phyloP scores from a whole-genome alignment of 2,329 filamentous ascomycete species.

The Macrophomina phaseolina region DNA sequence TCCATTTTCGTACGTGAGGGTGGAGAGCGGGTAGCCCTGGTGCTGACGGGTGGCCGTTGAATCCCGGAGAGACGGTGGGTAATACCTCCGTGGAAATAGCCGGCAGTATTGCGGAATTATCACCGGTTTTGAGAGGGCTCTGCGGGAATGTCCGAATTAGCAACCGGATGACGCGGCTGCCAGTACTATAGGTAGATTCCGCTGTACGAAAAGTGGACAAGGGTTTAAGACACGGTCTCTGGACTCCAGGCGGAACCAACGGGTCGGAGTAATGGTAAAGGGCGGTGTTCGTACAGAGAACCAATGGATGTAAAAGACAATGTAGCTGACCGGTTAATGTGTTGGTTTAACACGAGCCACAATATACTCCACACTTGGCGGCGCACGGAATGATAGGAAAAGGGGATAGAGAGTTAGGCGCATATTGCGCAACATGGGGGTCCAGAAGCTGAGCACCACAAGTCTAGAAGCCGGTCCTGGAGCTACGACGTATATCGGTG shows the following conservation, averaged over 20 bases:
- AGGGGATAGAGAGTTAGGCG: slow-evolving; percentile 5
- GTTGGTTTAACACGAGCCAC: neutral
- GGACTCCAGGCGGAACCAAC: neutral
- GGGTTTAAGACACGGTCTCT: neutral
- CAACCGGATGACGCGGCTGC: slow-evolving; percentile 19
- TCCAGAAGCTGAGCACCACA: slow-evolving; percentile 4
- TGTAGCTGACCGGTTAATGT: neutral
- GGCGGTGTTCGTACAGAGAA: neutral
- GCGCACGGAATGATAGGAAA: neutral
- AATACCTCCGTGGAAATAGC: neutral
- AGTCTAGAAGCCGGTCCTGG: neutral
- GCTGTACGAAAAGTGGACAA: neutral
- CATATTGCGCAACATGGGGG: slow-evolving; percentile 10
- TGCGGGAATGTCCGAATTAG: neutral
- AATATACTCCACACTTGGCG: slow-evolving; percentile 7
- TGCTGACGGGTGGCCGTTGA: neutral
- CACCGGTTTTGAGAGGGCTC: neutral
- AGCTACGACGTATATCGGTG: neutral
- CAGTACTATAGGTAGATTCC: neutral
- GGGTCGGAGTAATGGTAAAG: neutral
- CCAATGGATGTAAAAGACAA: neutral
- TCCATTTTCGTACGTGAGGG: neutral
- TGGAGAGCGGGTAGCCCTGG: no score
- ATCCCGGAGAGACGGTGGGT: neutral
- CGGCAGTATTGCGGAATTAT: neutral